A percentile compares a stretch with the other conserved stretches of the same genome.
Evolutionary conservation across 139 green algal genomes (phyloP).

Genomic region (Closterium sp.): DNA sequence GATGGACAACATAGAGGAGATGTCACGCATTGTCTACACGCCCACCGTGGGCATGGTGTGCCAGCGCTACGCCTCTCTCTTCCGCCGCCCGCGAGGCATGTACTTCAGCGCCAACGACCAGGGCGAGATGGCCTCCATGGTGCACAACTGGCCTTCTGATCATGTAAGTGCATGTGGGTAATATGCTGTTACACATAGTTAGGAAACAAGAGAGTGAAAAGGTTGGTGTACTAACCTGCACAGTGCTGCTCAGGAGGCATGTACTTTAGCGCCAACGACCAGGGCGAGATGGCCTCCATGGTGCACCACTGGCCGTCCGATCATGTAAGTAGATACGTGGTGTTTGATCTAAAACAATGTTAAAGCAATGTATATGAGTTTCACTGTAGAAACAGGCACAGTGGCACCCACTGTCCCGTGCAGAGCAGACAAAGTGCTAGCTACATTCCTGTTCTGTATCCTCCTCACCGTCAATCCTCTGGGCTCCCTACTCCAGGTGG

Average conservation of each 20-base stretch:
- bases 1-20: constrained; percentile 65
- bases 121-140: constrained; percentile 60
- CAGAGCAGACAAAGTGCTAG: no score
- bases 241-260: constrained; percentile 75
- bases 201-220: no score
- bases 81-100: constrained; percentile 81
- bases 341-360: background rate
- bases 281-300: constrained; percentile 59
- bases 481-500: no score
- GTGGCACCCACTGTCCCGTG: no score
- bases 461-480: no score
- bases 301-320: constrained; percentile 62
- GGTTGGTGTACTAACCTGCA: no score
- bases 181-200: no score
- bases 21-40: constrained; percentile 85
- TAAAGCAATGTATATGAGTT: background rate
- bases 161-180: constrained; percentile 52
- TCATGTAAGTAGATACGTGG: constrained; percentile 28
- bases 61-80: constrained; percentile 58
- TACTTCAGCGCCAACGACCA: constrained; percentile 82
- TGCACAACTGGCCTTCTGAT: constrained; percentile 62
- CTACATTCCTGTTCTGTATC: no score
- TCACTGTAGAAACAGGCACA: background rate
- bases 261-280: constrained; percentile 84
- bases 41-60: constrained; percentile 79